Percentiles rank a stretch among this genome's conserved stretches.
phyloP scores from a whole-genome alignment of 1,284 basidiomycete species.

The Ganoderma leucocontextum region DNA sequence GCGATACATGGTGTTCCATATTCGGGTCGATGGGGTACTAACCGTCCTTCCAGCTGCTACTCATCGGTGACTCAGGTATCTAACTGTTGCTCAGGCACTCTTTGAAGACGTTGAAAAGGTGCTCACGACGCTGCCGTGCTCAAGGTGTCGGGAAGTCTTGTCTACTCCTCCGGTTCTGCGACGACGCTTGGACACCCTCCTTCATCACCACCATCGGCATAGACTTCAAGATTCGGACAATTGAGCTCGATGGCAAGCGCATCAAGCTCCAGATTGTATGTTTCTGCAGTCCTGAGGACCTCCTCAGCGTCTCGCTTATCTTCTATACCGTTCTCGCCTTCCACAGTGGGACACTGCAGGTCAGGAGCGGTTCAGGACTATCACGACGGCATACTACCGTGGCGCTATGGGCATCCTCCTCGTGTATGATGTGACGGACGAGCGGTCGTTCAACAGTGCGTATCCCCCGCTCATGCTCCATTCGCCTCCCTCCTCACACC shows the following conservation, averaged over 20 bases:
- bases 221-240: slow-evolving; percentile 97
- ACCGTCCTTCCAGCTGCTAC: slow-evolving; percentile 72
- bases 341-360: slow-evolving; percentile 97
- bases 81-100: not conserved
- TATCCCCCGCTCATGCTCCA: slow-evolving; percentile 23
- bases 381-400: slow-evolving; percentile 99
- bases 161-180: slow-evolving; percentile 97
- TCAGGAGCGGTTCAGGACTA: slow-evolving; percentile 99
- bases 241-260: slow-evolving; percentile 94
- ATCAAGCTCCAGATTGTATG: slow-evolving; percentile 96
- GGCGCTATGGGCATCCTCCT: slow-evolving; percentile 99
- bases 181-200: slow-evolving; percentile 99
- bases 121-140: slow-evolving; percentile 14
- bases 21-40: slow-evolving; percentile 22
- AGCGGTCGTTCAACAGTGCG: slow-evolving; percentile 97
- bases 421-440: slow-evolving; percentile 99
- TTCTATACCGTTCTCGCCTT: not conserved
- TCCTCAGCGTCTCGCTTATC: not conserved
- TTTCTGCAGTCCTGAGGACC: slow-evolving; percentile 30
- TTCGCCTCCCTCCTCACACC: slow-evolving; percentile 11
- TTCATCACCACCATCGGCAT: slow-evolving; percentile 99
- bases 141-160: slow-evolving; percentile 98
- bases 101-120: slow-evolving; percentile 1
- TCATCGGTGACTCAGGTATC: slow-evolving; percentile 94
- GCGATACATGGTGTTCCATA: not conserved